Conservation (phyloP, 2,329 filamentous ascomycete genomes). For the Pseudocercospora fuligena region DNA sequence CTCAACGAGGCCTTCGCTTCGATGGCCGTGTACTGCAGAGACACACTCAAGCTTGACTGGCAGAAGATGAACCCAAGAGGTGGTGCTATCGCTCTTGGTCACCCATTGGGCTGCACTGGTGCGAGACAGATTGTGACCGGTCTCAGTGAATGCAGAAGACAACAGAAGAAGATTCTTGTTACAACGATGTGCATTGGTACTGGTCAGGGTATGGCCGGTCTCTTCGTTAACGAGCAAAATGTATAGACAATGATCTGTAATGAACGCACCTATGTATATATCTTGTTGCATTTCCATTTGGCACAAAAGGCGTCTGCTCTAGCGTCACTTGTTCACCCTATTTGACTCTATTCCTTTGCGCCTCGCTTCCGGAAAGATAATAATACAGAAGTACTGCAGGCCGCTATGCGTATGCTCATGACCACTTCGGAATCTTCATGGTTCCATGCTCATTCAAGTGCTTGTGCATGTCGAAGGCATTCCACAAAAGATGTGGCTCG, state of each 20-base stretch:
- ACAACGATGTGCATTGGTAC: conserved; percentile 87
- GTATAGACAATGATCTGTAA: conserved; percentile 9
- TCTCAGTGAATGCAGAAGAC: conserved; percentile 40
- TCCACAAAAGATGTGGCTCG: conserved; percentile 85
- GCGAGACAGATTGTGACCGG: conserved; percentile 86
- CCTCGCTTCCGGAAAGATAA: not conserved
- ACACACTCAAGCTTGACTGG: conserved; percentile 68
- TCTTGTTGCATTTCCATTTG: not conserved
- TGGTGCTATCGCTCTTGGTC: conserved; percentile 81
- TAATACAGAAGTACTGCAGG: not conserved
- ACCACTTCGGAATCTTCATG: conserved; percentile 80
- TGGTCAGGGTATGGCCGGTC: conserved; percentile 68
- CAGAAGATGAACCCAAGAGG: conserved; percentile 81
- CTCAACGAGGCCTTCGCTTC: conserved; percentile 97
- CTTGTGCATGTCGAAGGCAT: conserved; percentile 88
- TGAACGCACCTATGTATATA: not conserved
- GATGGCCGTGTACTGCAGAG: conserved; percentile 89
- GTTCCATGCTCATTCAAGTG: conserved; percentile 80
- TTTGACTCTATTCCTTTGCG: not conserved
- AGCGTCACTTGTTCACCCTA: not conserved
- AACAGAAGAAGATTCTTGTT: conserved; percentile 59
- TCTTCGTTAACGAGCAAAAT: conserved; percentile 68
- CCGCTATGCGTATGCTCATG: not conserved
- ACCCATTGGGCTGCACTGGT: conserved; percentile 80
- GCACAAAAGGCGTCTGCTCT: conserved; percentile 1